Conservation (phyloP, 176 grass and related monocot species). For the Alloteropsis semialata region DNA sequence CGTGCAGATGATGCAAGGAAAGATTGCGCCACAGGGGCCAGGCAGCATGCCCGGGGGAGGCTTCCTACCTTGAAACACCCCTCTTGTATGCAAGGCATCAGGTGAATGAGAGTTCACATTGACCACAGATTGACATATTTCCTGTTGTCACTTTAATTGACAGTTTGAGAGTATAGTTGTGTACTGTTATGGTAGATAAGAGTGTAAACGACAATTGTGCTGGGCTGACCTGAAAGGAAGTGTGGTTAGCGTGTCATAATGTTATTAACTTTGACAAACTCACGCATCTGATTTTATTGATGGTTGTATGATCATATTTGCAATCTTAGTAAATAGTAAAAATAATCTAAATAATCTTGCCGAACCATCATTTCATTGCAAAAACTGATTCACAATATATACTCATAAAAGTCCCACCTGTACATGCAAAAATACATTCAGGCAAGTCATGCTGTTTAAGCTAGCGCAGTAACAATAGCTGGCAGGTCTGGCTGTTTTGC, state of each 20-base stretch:
- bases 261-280: neutral
- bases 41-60: conserved; percentile 61
- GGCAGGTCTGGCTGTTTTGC: no score
- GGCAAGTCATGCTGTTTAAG: no score
- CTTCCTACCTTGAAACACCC: conserved; percentile 48
- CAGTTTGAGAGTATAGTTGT: neutral
- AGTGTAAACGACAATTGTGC: neutral
- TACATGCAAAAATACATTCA: no score
- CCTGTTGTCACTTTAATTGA: neutral
- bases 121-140: neutral
- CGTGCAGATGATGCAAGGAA: conserved; percentile 79
- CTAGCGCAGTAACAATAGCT: no score
- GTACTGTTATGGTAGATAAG: neutral
- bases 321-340: no score
- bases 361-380: no score
- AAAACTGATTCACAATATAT: no score
- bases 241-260: neutral
- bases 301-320: neutral
- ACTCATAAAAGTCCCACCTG: no score
- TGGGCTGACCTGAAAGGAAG: neutral
- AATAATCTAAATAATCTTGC: no score
- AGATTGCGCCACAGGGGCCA: conserved; percentile 45
- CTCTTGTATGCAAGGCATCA: neutral
- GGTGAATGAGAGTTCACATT: neutral
- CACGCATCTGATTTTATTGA: neutral